These are phyloP conservation scores for Mucor velutinosus DNA, from an alignment of 371 early-diverging fungal genomes.

Conservation along the genomic window DNA sequence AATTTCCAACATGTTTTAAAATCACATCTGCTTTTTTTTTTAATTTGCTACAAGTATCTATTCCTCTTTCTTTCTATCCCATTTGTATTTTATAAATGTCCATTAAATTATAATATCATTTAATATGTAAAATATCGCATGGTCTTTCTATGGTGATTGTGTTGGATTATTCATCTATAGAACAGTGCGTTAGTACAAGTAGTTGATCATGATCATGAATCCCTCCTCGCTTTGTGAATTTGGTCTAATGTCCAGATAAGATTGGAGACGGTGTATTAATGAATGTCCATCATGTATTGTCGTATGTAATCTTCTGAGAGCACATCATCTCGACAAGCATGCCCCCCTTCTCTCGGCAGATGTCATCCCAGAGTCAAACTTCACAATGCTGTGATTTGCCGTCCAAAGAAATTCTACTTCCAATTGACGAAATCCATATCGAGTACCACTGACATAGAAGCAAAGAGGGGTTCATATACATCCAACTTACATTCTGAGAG, in stretches of 20 bases:
- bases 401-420: too few species aligned
- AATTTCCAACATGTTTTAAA: neutral
- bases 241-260: too few species aligned
- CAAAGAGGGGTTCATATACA: neutral
- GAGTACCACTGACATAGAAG: neutral
- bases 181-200: neutral
- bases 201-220: neutral
- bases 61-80: neutral
- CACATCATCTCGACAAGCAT: too few species aligned
- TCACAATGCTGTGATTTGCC: too few species aligned
- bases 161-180: neutral
- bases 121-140: neutral
- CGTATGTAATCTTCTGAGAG: neutral
- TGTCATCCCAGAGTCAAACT: neutral
- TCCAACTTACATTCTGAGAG: constrained; percentile 39
- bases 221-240: neutral
- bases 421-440: neutral
- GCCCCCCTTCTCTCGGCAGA: too few species aligned
- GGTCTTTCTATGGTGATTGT: neutral
- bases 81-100: neutral
- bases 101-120: neutral
- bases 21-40: neutral
- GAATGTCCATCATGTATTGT: too few species aligned
- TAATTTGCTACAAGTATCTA: neutral
- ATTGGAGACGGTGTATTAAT: too few species aligned